Percentiles rank a stretch among this genome's conserved stretches.
phyloP scores from a whole-genome alignment of 192 early-diverging fungal genomes.

The Coemansia sp. region DNA sequence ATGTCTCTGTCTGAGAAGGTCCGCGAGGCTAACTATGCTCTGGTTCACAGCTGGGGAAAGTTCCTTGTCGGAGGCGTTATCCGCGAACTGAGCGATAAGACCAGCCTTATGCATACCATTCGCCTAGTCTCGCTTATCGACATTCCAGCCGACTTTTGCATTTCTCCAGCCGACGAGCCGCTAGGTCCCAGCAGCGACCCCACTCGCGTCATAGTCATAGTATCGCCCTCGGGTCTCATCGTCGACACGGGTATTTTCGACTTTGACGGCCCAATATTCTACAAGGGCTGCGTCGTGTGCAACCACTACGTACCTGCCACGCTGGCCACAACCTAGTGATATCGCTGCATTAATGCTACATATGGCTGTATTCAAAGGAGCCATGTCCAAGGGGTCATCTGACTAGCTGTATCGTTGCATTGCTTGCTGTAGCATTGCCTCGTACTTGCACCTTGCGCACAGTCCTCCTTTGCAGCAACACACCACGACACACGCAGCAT shows the following conservation, averaged over 20 bases:
- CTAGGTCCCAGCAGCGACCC: slow-evolving; percentile 51
- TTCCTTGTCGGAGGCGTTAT: slow-evolving; percentile 35
- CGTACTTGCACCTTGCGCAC: slow-evolving; percentile 35
- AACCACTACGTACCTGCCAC: slow-evolving; percentile 22
- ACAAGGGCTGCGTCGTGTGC: slow-evolving; percentile 33
- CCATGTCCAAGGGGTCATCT: background rate
- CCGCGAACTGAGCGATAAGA: slow-evolving; percentile 27
- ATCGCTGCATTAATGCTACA: slow-evolving; percentile 2
- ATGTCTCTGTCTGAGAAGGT: slow-evolving; percentile 43
- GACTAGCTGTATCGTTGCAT: slow-evolving; percentile 6
- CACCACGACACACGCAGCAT: slow-evolving; percentile 7
- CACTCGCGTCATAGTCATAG: slow-evolving; percentile 44
- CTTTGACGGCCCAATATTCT: slow-evolving; percentile 45
- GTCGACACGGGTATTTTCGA: slow-evolving; percentile 48
- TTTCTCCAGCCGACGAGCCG: slow-evolving; percentile 47
- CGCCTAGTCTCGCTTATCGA: slow-evolving; percentile 41
- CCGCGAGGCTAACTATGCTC: slow-evolving; percentile 40
- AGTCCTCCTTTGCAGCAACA: slow-evolving; percentile 12
- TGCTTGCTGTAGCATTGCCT: slow-evolving; percentile 35
- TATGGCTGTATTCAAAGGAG: background rate
- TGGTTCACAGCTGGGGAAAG: slow-evolving; percentile 52
- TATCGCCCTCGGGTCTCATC: slow-evolving; percentile 33
- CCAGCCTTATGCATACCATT: slow-evolving; percentile 4
- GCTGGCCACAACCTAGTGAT: background rate
- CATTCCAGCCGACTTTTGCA: slow-evolving; percentile 49